Conservation (phyloP, 805 yeast genomes). For the Pichia gijzeniarum region DNA sequence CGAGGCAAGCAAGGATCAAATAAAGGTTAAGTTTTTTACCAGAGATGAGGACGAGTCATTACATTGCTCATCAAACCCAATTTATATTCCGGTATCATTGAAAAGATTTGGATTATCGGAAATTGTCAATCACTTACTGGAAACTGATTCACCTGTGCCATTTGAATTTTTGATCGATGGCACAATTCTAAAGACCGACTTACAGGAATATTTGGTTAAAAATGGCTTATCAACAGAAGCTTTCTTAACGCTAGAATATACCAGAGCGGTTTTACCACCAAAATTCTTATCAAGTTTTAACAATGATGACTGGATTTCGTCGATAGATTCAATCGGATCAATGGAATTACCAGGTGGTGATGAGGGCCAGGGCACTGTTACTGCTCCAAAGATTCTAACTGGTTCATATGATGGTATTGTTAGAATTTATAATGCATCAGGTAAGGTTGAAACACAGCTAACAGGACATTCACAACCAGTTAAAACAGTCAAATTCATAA, state of each 20-base stretch:
- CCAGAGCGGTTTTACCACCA: slow-evolving; percentile 93
- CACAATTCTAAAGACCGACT: slow-evolving; percentile 65
- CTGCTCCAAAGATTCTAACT: slow-evolving; percentile 59
- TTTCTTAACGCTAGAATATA: slow-evolving; percentile 75
- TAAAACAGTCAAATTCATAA: slow-evolving; percentile 73
- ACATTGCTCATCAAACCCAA: slow-evolving; percentile 72
- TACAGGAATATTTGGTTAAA: slow-evolving; percentile 69
- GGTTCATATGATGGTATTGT: slow-evolving; percentile 92
- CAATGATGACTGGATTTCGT: slow-evolving; percentile 94
- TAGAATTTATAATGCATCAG: slow-evolving; percentile 78
- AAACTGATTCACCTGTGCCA: slow-evolving; percentile 62
- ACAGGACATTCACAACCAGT: slow-evolving; percentile 88
- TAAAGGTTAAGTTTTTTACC: slow-evolving; percentile 78
- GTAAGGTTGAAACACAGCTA: slow-evolving; percentile 71
- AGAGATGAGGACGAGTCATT: slow-evolving; percentile 72
- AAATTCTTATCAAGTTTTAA: slow-evolving; percentile 78
- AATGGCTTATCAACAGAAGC: slow-evolving; percentile 82
- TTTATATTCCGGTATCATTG: slow-evolving; percentile 79
- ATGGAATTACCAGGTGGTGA: slow-evolving; percentile 27
- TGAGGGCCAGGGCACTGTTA: slow-evolving; percentile 24
- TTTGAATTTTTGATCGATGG: slow-evolving; percentile 92
- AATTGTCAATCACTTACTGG: slow-evolving; percentile 84
- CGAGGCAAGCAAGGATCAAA: slow-evolving; percentile 34
- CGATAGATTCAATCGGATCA: slow-evolving; percentile 45
- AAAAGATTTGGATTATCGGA: slow-evolving; percentile 92